These are phyloP conservation scores for Cichorium intybus DNA, from an alignment of 140 eudicot species.

Conservation along the genomic window DNA sequence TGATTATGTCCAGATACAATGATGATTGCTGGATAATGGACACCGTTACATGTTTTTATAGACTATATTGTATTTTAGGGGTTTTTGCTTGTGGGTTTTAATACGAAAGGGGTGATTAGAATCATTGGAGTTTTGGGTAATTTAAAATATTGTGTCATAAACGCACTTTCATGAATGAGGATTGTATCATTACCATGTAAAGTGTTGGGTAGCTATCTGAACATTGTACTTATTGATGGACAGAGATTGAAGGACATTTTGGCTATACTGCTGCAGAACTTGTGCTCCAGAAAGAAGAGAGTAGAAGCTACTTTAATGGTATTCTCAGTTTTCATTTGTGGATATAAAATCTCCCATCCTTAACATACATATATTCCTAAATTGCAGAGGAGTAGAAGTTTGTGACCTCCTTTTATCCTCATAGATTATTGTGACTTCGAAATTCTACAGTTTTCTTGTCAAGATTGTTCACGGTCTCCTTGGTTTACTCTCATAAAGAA, in stretches of 20 bases:
- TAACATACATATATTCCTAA: not conserved
- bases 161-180: slow-evolving; percentile 1
- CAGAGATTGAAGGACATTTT: not conserved
- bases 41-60: not conserved
- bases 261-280: not conserved
- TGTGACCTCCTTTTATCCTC: not conserved
- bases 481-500: slow-evolving; percentile 14
- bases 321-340: not conserved
- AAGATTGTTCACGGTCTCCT: not conserved
- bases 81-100: not conserved
- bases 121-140: not conserved
- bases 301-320: not conserved
- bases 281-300: not conserved
- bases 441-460: not conserved
- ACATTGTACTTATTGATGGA: not conserved
- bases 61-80: not conserved
- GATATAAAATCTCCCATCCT: not conserved
- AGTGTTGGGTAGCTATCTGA: slow-evolving; percentile 10
- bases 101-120: slow-evolving; percentile 3
- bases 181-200: slow-evolving; percentile 12
- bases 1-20: slow-evolving; percentile 6
- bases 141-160: not conserved
- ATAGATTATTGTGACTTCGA: not conserved
- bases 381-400: not conserved
- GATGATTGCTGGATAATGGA: slow-evolving; percentile 7